Conservation (phyloP, 2,329 filamentous ascomycete genomes). For the Raffaelea deltoideospora region DNA sequence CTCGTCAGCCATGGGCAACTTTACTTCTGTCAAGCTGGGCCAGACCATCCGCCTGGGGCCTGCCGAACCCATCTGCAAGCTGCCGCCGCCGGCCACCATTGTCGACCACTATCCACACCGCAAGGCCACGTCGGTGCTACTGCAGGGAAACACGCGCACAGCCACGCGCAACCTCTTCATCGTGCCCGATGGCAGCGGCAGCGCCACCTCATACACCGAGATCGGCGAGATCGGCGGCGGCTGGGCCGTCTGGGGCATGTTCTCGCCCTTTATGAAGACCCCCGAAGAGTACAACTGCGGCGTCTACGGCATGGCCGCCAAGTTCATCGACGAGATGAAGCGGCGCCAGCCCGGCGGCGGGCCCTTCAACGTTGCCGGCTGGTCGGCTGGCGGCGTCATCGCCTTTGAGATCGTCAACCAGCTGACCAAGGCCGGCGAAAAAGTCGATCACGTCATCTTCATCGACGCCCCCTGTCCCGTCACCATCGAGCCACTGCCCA, state of each 20-base stretch:
- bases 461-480: conserved; percentile 53
- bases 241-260: conserved; percentile 40
- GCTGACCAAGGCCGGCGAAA: conserved; percentile 39
- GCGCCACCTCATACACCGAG: conserved; percentile 52
- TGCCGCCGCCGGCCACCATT: conserved; percentile 19
- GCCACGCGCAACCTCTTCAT: conserved; percentile 35
- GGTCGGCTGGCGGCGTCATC: conserved; percentile 64
- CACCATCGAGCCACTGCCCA: conserved; percentile 52
- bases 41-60: conserved; percentile 14
- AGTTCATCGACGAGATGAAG: conserved; percentile 56
- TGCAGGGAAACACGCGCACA: conserved; percentile 35
- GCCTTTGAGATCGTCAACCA: conserved; percentile 52
- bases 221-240: conserved; percentile 34
- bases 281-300: conserved; percentile 51
- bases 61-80: conserved; percentile 26
- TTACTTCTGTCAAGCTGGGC: conserved; percentile 15
- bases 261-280: conserved; percentile 57
- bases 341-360: conserved; percentile 50
- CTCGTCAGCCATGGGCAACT: too few relatives aligned
- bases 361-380: conserved; percentile 54
- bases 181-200: conserved; percentile 39
- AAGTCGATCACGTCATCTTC: conserved; percentile 44
- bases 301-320: conserved; percentile 47
- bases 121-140: conserved; percentile 29
- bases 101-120: conserved; percentile 31